Base-by-base conservation (phyloP, 2,329 filamentous ascomycete genomes). In the Hypocreales sp. region DNA sequence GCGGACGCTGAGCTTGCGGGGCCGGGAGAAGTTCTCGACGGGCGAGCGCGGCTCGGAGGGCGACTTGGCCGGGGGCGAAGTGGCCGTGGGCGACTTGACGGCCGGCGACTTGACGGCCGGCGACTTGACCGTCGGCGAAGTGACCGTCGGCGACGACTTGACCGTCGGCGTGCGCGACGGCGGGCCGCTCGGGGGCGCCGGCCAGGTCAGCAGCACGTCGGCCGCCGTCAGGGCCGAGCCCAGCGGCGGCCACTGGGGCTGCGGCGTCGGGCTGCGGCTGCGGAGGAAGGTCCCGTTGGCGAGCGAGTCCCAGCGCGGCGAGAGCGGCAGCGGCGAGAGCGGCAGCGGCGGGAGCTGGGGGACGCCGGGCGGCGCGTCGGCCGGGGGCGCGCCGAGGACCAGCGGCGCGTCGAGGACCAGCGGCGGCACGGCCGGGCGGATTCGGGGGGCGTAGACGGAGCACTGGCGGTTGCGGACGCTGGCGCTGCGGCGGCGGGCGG, bases 11-110 rank as follows among this genome's bases (percentile, higher is more conserved):
- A 56, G 50, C 34, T 67, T 67, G 31, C 67, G 56, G 22, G 67
- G 67, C 21, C 67, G 58, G n/a, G 67, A 72, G 43, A 72, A 72
- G 46, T 72, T 72, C 39, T 62, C 61, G 24, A 67, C 53, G n/a
- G n/a, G n/a, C n/a, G n/a, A n/a, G n/a, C n/a, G n/a, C n/a, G n/a
- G n/a, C n/a, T n/a, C n/a, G n/a, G n/a, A n/a, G n/a, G 24, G 45
- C 41, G 36, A 51, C 48, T 28, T 41, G 45, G 25, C 55, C 50
- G 26, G 48, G 41, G 46, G 13, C 9, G 32, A 27, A 4, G 24
- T 27, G 18, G 10, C n/a, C n/a, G n/a, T n/a, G n/a, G n/a, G n/a
- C n/a, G n/a, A n/a, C 39, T 62, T 61, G 24, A 67, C 53, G n/a
- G n/a, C n/a, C n/a, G n/a, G n/a, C n/a, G n/a, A n/a, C n/a, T n/a